Conservation (phyloP, 2,329 filamentous ascomycete genomes). For the Cercospora sojina region DNA sequence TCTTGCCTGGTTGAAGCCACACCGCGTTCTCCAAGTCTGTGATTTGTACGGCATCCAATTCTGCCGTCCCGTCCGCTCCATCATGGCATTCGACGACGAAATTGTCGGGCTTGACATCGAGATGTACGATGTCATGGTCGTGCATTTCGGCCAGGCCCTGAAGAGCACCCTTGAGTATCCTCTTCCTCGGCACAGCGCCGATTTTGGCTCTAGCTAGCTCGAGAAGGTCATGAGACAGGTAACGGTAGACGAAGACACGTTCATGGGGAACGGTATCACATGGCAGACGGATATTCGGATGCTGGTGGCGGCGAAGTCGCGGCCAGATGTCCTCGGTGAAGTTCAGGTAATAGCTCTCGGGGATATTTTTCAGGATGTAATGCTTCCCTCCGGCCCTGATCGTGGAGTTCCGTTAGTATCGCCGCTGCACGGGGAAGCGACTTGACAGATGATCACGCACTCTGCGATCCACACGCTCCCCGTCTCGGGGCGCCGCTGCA, state of each 20-base stretch:
- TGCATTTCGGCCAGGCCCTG: not conserved
- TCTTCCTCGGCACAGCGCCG: not conserved
- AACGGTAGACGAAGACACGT: slow-evolving; percentile 13
- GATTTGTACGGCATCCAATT: not conserved
- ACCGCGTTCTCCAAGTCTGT: slow-evolving; percentile 4
- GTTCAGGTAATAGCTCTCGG: not conserved
- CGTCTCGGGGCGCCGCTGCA: not conserved
- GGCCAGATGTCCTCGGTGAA: slow-evolving; percentile 1
- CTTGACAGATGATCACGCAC: not conserved
- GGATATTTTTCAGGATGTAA: slow-evolving; percentile 1
- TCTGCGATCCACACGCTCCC: not conserved
- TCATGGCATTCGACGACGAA: slow-evolving; percentile 7
- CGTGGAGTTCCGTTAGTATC: not conserved
- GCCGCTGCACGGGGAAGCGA: not conserved
- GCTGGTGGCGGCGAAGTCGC: not conserved
- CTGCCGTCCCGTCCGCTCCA: not conserved
- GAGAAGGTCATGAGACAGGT: slow-evolving; percentile 12
- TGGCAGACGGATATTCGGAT: slow-evolving; percentile 8
- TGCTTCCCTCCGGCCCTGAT: not conserved
- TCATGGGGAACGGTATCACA: slow-evolving; percentile 7
- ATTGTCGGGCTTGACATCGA: slow-evolving; percentile 16
- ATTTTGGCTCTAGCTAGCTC: not conserved
- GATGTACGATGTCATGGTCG: not conserved
- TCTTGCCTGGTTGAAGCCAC: slow-evolving; percentile 6
- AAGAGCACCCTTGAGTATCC: not conserved